These are phyloP conservation scores for Podosphaera aphanis DNA, from an alignment of 2,329 filamentous ascomycete species.

Conservation along the genomic window DNA sequence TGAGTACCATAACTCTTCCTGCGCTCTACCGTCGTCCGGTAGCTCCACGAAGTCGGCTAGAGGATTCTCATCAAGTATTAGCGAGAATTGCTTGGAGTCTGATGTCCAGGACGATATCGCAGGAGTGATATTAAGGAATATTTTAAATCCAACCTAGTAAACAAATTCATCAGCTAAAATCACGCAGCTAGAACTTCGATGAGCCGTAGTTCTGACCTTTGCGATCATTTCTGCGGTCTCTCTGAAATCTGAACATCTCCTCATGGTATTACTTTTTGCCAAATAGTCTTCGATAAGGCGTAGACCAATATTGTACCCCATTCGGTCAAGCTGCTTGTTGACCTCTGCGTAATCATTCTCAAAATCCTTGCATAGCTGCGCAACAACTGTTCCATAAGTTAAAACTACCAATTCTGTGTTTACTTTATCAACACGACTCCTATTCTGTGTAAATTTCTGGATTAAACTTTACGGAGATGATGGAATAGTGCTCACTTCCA, in stretches of 20 bases:
- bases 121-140: slow-evolving; percentile 91
- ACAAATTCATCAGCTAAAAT: background rate
- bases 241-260: slow-evolving; percentile 73
- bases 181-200: background rate
- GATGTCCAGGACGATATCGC: slow-evolving; percentile 86
- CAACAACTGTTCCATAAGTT: slow-evolving; percentile 93
- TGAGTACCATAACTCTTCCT: slow-evolving; percentile 95
- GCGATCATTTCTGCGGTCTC: slow-evolving; percentile 95
- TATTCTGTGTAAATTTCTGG: slow-evolving; percentile 21
- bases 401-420: slow-evolving; percentile 93
- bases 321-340: slow-evolving; percentile 93
- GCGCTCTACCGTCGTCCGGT: slow-evolving; percentile 80
- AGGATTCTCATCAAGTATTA: slow-evolving; percentile 92
- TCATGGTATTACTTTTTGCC: slow-evolving; percentile 76
- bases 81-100: slow-evolving; percentile 88
- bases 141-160: slow-evolving; percentile 84
- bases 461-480: background rate
- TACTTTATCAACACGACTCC: slow-evolving; percentile 88
- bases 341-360: slow-evolving; percentile 85
- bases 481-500: slow-evolving; percentile 17
- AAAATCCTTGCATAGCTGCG: slow-evolving; percentile 89
- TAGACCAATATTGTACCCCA: slow-evolving; percentile 96
- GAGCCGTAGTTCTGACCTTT: slow-evolving; percentile 31
- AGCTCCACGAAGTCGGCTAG: slow-evolving; percentile 93
- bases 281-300: slow-evolving; percentile 94